Conservation (phyloP, 352 stramenopile genomes). For the Pythium inflatum region DNA sequence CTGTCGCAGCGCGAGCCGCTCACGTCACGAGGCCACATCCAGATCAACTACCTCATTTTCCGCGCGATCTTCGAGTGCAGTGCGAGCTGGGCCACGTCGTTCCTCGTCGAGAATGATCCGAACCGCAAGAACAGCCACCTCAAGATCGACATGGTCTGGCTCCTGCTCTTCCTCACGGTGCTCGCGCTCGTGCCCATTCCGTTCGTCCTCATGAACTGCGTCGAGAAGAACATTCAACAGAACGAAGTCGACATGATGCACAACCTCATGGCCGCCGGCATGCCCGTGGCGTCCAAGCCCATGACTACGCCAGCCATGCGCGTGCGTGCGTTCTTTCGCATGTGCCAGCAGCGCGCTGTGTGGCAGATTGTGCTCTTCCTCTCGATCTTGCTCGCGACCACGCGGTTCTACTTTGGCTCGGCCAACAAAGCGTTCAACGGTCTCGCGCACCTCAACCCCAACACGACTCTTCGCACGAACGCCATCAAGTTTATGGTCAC, state of each 20-base stretch:
- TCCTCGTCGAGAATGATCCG: constrained; percentile 49
- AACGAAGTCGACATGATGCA: constrained; percentile 35
- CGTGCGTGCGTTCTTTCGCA: constrained; percentile 54
- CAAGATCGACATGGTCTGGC: constrained; percentile 53
- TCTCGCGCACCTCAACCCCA: constrained; percentile 42
- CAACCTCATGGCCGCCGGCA: constrained; percentile 28
- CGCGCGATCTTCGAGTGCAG: constrained; percentile 54
- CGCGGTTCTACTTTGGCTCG: constrained; percentile 60
- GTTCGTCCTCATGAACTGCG: constrained; percentile 68
- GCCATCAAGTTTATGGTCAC: constrained; percentile 54
- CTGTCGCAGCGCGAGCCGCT: constrained; percentile 79
- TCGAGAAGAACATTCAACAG: constrained; percentile 48
- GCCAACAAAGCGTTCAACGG: constrained; percentile 46
- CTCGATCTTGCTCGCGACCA: constrained; percentile 55
- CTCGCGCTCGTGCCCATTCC: constrained; percentile 59
- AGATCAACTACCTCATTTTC: constrained; percentile 83
- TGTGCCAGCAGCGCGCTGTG: constrained; percentile 75
- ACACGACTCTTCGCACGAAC: constrained; percentile 50
- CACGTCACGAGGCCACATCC: constrained; percentile 61
- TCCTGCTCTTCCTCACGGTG: constrained; percentile 55
- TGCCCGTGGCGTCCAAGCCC: constrained; percentile 18
- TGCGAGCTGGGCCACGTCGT: constrained; percentile 51
- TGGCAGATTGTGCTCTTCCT: constrained; percentile 81
- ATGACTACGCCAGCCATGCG: constrained; percentile 31
- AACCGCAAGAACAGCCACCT: constrained; percentile 52